phyloP scores from a whole-genome alignment of 306 rosid species.

The Inga laurina region DNA sequence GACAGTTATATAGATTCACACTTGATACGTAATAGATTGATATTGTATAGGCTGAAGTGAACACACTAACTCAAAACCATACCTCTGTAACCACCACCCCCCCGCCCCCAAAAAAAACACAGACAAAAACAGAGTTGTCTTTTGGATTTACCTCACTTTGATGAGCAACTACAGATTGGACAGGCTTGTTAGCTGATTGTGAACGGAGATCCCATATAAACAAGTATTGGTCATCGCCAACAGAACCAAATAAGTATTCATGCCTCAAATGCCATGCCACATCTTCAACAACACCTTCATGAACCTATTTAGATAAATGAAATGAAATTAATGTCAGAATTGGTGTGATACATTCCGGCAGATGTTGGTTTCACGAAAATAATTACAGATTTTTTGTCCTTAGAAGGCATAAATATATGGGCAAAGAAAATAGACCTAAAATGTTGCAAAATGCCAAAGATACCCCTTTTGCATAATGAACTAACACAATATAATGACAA shows the following conservation, averaged over 20 bases:
- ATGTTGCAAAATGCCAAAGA: neutral
- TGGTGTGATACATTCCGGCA: neutral
- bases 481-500: neutral
- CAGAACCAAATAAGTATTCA: conserved; percentile 95
- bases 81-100: neutral
- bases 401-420: neutral
- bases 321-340: conserved; percentile 11
- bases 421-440: neutral
- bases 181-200: conserved; percentile 82
- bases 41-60: neutral
- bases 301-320: conserved; percentile 53
- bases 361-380: neutral
- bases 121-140: neutral
- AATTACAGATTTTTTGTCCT: neutral
- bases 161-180: conserved; percentile 92
- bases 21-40: neutral
- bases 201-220: conserved; percentile 93
- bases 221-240: conserved; percentile 94
- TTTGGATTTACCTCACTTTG: conserved; percentile 73
- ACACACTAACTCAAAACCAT: neutral
- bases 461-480: neutral
- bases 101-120: too few species aligned
- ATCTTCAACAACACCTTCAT: conserved; percentile 98
- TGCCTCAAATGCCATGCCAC: conserved; percentile 99
- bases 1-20: neutral